Base-by-base conservation (phyloP, 768 basidiomycete species). In the Rubroboletus pulcherrimus region DNA sequence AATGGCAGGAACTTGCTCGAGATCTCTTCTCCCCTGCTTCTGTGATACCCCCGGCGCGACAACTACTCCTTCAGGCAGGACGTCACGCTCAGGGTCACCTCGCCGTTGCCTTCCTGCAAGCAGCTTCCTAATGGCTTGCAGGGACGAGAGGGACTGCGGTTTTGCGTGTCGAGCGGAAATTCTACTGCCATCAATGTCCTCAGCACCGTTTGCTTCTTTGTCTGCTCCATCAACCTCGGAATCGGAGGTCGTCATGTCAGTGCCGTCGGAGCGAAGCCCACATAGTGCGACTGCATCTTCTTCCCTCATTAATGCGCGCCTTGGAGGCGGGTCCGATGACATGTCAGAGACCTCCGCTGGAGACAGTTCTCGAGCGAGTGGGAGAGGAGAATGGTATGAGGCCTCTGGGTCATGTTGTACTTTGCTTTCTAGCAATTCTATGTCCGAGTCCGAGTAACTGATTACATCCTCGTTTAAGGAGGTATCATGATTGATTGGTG, bases 71-170 rank as follows among this genome's bases (percentile, higher is more conserved):
- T 34, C 37, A 40, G 26, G 40, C 30, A 46, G 48, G 39, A 24
- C 35, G 33, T 55, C 49, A 52, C 46, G 42, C 12, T 26, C 53
- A 35, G 56, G 43, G 35, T 31, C 41, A 30, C 45, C 51, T 51
- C 41, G 57, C 46, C 19, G 59, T 45, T 51, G 56, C 53, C 52
- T 38, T 44, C 49, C 56, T 47, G 53, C 56, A 45, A 53, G 35
- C 19, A 52, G 33, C 31, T 45, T 21, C 50, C 65, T 56, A 40
- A 64, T 55, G 15, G 62, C 51, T 37, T 54, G 54, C 44, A 59
- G 54, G 44, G 66, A 54, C 11, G 55, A 34, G 8, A 33, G 34
- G 17, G 47, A 51, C 19, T 41, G 38, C 5, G 49, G 30, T 29
- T 53, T 49, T 26, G 41, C 35, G 6, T 50, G 58, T 33, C 41